Evolutionary conservation across 768 basidiomycete species (phyloP).

Genomic region (Lactarius sp.): DNA sequence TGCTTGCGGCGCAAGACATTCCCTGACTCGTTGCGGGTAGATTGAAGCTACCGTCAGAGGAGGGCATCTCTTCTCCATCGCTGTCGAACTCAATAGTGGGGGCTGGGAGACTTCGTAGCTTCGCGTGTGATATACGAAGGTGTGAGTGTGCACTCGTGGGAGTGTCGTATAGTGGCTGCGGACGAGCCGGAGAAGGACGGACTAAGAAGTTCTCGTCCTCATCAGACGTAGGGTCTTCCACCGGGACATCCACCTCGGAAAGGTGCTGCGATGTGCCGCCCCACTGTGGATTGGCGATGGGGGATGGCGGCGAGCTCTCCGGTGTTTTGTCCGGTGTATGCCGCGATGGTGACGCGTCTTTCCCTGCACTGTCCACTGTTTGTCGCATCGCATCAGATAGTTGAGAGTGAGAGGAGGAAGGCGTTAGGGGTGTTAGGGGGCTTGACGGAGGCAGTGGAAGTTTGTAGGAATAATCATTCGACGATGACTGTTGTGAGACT

Average conservation of each 20-base stretch:
- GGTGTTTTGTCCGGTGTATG: neutral
- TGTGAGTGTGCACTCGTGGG: neutral
- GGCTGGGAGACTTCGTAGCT: conserved; percentile 17
- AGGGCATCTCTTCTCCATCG: conserved; percentile 17
- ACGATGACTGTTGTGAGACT: neutral
- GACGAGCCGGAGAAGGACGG: conserved; percentile 1
- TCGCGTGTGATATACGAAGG: conserved; percentile 19
- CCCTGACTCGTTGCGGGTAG: conserved; percentile 2
- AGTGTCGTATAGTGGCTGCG: neutral
- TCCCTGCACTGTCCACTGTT: neutral
- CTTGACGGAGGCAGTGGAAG: neutral
- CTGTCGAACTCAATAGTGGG: conserved; percentile 11
- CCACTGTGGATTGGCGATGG: neutral
- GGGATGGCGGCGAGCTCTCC: neutral
- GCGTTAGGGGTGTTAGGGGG: conserved; percentile 14
- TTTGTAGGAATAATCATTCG: neutral
- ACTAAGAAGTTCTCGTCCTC: conserved; percentile 1
- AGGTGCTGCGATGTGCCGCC: neutral
- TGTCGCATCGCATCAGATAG: neutral
- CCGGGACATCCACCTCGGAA: neutral
- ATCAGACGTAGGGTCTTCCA: conserved; percentile 7
- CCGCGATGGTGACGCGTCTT: neutral
- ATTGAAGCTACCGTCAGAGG: neutral
- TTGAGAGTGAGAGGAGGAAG: conserved; percentile 9
- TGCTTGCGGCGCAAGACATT: neutral